Percentiles rank a stretch among this genome's conserved stretches.
Evolutionary conservation across 306 rosid species (phyloP).

Genomic region (Lathyrus oleraceus): DNA sequence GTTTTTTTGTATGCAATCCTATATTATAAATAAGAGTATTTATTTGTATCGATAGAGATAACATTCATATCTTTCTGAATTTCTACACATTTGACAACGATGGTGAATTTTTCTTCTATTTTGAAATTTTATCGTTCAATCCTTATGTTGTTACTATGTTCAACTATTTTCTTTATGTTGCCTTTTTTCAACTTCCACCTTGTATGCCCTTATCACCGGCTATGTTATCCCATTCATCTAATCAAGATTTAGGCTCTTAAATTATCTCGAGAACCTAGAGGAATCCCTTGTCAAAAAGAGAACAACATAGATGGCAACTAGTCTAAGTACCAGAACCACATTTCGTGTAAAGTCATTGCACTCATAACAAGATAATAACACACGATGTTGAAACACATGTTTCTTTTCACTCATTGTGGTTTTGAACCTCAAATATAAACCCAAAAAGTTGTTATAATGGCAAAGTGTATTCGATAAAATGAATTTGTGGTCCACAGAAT

Average conservation of each 20-base stretch:
- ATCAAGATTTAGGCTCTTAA: conserved; percentile 21
- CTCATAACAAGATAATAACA: background rate
- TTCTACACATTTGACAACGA: too few relatives aligned
- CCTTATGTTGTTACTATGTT: too few relatives aligned
- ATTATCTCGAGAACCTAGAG: background rate
- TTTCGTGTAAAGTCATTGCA: conserved; percentile 34
- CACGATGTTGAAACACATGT: conserved; percentile 30
- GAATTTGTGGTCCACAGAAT: conserved; percentile 43
- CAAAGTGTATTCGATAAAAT: conserved; percentile 28
- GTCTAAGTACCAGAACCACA: conserved; percentile 35
- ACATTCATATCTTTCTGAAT: too few relatives aligned
- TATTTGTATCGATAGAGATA: too few relatives aligned
- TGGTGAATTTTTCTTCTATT: too few relatives aligned
- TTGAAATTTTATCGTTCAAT: too few relatives aligned
- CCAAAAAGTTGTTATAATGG: conserved; percentile 23
- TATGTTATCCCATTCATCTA: background rate
- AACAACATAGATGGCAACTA: conserved; percentile 16
- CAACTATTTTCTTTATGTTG: too few relatives aligned
- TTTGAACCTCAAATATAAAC: conserved; percentile 38
- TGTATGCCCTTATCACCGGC: background rate
- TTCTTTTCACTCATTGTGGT: conserved; percentile 11
- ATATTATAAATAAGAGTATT: too few relatives aligned
- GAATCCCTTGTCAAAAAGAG: conserved; percentile 31
- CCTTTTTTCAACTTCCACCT: too few relatives aligned
- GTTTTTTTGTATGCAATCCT: too few relatives aligned